Conservation (phyloP, 805 yeast species). For the Candida glaebosa region DNA sequence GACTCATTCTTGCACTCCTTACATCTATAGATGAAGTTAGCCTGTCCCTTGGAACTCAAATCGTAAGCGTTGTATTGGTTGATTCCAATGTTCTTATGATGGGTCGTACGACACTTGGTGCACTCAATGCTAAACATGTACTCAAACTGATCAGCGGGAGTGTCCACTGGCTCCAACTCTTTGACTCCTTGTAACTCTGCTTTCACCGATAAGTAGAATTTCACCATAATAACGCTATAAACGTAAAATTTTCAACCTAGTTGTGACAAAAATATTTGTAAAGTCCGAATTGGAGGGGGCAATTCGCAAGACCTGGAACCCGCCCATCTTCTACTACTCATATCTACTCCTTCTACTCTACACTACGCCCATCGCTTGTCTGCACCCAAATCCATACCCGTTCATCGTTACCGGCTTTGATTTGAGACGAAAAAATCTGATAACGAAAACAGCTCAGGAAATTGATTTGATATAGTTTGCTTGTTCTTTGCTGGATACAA, state of each 20-base stretch:
- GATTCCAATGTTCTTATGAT: conserved; percentile 66
- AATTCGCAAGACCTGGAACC: neutral
- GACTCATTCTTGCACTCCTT: conserved; percentile 52
- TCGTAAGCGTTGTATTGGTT: conserved; percentile 65
- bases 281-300: neutral
- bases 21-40: conserved; percentile 78
- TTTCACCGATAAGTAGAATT: conserved; percentile 31
- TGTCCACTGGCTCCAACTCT: conserved; percentile 57
- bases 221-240: conserved; percentile 26
- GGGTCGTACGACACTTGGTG: conserved; percentile 73
- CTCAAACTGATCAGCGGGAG: conserved; percentile 59
- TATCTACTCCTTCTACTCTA: neutral
- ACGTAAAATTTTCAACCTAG: neutral
- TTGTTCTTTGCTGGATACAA: neutral
- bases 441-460: neutral
- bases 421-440: neutral
- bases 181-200: conserved; percentile 56
- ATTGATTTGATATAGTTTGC: neutral
- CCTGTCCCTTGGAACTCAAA: conserved; percentile 76
- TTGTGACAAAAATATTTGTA: neutral
- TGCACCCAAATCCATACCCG: neutral
- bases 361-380: neutral
- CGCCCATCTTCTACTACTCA: neutral
- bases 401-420: neutral
- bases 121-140: conserved; percentile 75